Conservation (phyloP, 2,329 filamentous ascomycete genomes). For the Colletotrichum sp. region DNA sequence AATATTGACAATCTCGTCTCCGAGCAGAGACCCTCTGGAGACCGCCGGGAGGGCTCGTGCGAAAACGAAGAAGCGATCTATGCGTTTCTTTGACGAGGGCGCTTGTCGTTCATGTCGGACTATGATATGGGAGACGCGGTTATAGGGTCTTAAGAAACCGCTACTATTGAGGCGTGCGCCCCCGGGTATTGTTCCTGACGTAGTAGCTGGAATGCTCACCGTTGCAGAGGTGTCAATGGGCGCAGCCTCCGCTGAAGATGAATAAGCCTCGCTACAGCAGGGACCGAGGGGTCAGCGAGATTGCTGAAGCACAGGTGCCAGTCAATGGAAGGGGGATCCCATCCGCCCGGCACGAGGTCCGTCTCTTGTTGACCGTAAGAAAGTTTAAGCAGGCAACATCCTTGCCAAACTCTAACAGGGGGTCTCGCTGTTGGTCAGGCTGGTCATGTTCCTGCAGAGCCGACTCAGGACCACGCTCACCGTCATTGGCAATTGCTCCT, state of each 20-base stretch:
- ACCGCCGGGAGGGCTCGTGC: not conserved
- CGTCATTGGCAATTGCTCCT: not conserved
- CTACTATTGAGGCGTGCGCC: not conserved
- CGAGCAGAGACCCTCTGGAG: not conserved
- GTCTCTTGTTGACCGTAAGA: not conserved
- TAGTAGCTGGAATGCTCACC: not conserved
- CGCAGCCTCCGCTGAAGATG: not conserved
- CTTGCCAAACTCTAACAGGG: not conserved
- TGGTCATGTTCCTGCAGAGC: conserved; percentile 1
- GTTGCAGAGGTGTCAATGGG: not conserved
- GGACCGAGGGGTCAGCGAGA: not conserved
- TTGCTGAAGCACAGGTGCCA: not conserved
- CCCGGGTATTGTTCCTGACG: not conserved
- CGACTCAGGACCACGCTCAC: not conserved
- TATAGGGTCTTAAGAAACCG: not conserved
- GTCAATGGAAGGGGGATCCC: not conserved
- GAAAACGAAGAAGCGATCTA: not conserved
- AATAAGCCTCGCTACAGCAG: not conserved
- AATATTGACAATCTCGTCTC: conserved; percentile 3
- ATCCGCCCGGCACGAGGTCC: not conserved
- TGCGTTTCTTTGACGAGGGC: not conserved
- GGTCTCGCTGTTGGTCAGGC: not conserved
- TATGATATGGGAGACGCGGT: not conserved
- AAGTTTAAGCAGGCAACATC: not conserved
- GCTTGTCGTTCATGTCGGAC: not conserved